phyloP scores from a whole-genome alignment of 108 stramenopile genomes.

The Cyclotella sp. region DNA sequence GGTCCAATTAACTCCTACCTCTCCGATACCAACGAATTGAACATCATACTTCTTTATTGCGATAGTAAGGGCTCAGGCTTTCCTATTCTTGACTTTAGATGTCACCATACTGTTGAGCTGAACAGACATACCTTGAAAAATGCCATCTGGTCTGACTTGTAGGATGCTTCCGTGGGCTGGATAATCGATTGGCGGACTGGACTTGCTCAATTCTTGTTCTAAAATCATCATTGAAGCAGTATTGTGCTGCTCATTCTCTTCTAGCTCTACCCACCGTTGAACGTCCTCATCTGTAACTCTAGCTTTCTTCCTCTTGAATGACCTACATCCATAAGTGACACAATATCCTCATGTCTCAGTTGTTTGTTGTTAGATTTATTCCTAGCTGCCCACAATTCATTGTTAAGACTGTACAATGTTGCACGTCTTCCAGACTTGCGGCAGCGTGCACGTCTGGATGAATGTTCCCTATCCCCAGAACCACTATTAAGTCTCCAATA shows the following conservation, averaged over 20 bases:
- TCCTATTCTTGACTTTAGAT: neutral
- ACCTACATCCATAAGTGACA: neutral
- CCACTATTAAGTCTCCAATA: neutral
- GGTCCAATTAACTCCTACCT: neutral
- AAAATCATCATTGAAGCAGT: neutral
- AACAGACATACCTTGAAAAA: neutral
- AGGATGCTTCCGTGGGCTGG: neutral
- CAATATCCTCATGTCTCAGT: neutral
- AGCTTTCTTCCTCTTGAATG: neutral
- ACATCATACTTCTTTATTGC: neutral
- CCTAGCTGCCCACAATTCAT: constrained; percentile 1
- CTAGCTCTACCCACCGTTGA: neutral
- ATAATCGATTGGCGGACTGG: neutral
- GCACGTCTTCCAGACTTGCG: neutral
- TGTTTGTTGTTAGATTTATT: neutral
- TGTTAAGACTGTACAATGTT: neutral
- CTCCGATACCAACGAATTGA: neutral
- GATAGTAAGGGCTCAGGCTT: neutral
- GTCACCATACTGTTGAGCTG: constrained; percentile 1
- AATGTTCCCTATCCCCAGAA: neutral
- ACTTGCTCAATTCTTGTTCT: neutral
- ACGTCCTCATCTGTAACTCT: neutral
- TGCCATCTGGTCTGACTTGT: neutral
- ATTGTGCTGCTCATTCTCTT: neutral
- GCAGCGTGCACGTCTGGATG: constrained; percentile 6